phyloP scores from a whole-genome alignment of 805 yeast genomes.

The Sugiyamaella chiloensis region DNA sequence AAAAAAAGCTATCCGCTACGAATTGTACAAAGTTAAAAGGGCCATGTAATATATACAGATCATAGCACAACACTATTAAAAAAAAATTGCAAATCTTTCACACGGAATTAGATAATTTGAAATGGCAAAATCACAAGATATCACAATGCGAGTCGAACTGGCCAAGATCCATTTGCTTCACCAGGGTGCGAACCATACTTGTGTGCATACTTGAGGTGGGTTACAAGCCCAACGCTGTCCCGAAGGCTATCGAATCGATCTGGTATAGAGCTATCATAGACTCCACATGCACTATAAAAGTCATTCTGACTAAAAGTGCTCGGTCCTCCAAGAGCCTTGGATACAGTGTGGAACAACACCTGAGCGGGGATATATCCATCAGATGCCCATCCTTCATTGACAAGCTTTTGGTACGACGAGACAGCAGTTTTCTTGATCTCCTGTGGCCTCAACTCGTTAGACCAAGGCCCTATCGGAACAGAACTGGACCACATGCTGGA shows the following conservation, averaged over 20 bases:
- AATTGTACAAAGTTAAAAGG: no score
- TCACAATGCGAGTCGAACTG: not conserved
- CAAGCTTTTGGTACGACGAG: slow-evolving; percentile 23
- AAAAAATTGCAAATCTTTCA: not conserved
- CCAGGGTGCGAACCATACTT: not conserved
- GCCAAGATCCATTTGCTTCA: not conserved
- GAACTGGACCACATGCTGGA: slow-evolving; percentile 11
- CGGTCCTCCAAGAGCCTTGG: slow-evolving; percentile 20
- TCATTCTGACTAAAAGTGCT: slow-evolving; percentile 28
- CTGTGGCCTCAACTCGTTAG: slow-evolving; percentile 2
- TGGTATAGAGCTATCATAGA: slow-evolving; percentile 13
- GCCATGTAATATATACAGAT: not conserved
- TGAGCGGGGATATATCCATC: slow-evolving; percentile 37
- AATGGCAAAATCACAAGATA: not conserved
- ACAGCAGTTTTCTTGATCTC: slow-evolving; percentile 26
- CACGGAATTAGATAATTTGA: no score
- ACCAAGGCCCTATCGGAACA: not conserved
- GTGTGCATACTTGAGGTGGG: slow-evolving; percentile 23
- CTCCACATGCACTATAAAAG: slow-evolving; percentile 28
- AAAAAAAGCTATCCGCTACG: no score
- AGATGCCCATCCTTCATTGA: slow-evolving; percentile 25
- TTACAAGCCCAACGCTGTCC: slow-evolving; percentile 35
- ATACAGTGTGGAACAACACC: slow-evolving; percentile 31
- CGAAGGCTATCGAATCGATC: slow-evolving; percentile 29
- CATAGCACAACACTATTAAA: no score